Percentiles rank a stretch among this genome's conserved stretches.
Conservation (phyloP, 345 rosid species). For the Boechera divaricarpa region DNA sequence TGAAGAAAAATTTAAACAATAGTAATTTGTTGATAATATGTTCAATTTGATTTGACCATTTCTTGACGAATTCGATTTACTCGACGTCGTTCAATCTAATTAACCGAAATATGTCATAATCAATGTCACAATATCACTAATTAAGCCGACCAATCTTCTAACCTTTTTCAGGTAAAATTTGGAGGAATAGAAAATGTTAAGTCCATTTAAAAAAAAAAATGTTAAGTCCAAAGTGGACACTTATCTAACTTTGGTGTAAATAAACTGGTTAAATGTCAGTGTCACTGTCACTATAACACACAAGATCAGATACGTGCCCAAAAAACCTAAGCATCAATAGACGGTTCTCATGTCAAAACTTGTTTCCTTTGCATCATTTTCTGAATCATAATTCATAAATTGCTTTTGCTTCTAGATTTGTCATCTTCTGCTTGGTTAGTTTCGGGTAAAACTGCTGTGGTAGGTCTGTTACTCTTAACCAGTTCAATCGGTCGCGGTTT, state of each 20-base stretch:
- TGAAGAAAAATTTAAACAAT: neutral
- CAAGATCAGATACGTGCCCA: constrained; percentile 35
- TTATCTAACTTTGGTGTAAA: constrained; percentile 33
- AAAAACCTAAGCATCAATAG: constrained; percentile 2
- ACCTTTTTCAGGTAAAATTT: constrained; percentile 15
- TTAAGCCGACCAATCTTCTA: constrained; percentile 13
- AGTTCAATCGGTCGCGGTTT: neutral
- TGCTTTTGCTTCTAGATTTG: neutral
- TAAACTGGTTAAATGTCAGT: constrained; percentile 33
- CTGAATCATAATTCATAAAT: neutral
- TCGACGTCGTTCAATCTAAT: constrained; percentile 18
- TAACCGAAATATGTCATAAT: constrained; percentile 9
- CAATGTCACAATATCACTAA: neutral
- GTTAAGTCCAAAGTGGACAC: constrained; percentile 1
- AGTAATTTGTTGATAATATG: neutral
- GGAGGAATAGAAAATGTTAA: constrained; percentile 9
- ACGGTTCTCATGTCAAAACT: constrained; percentile 31
- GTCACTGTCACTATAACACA: constrained; percentile 17
- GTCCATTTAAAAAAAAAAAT: too few species aligned
- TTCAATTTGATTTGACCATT: constrained; percentile 25
- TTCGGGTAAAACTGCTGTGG: neutral
- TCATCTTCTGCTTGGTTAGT: neutral
- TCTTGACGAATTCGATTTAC: constrained; percentile 11
- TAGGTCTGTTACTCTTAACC: neutral
- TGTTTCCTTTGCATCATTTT: constrained; percentile 23